Percentiles rank a stretch among this genome's conserved stretches.
Evolutionary conservation across 768 basidiomycete species (phyloP).

Genomic region (Pleurotus sapidus): DNA sequence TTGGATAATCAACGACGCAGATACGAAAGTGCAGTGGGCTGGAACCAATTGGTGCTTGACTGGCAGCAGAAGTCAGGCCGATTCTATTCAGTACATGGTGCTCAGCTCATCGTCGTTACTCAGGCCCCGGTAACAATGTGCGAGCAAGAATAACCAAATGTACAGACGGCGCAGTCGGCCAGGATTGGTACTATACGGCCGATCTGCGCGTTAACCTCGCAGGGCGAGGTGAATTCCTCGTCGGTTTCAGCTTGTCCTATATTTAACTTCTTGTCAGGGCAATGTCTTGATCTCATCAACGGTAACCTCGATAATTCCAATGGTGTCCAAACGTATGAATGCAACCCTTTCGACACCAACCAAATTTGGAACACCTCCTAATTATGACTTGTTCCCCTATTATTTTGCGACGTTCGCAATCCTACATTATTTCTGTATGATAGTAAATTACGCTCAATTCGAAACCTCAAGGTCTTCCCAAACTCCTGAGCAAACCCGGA

Average conservation of each 20-base stretch:
- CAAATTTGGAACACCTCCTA: too few relatives aligned
- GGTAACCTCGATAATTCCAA: too few relatives aligned
- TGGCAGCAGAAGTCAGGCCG: not conserved
- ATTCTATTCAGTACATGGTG: not conserved
- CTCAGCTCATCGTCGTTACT: not conserved
- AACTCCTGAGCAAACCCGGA: too few relatives aligned
- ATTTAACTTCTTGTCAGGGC: too few relatives aligned
- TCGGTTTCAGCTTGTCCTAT: not conserved
- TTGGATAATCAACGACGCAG: conserved; percentile 20
- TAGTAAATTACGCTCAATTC: too few relatives aligned
- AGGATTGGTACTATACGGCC: not conserved
- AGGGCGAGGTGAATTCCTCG: not conserved
- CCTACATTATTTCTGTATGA: too few relatives aligned
- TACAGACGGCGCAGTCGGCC: not conserved
- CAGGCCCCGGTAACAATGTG: not conserved
- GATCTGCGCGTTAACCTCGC: not conserved
- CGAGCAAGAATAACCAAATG: not conserved
- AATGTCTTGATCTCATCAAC: too few relatives aligned
- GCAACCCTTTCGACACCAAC: too few relatives aligned
- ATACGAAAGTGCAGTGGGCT: conserved; percentile 21
- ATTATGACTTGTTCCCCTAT: too few relatives aligned
- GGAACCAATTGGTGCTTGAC: conserved; percentile 23
- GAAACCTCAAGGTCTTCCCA: too few relatives aligned
- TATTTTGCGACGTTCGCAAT: too few relatives aligned
- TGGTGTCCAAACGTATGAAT: too few relatives aligned